Evolutionary conservation across 176 grass and related monocot genomes (phyloP).

Genomic region (Oryza glaberrima): DNA sequence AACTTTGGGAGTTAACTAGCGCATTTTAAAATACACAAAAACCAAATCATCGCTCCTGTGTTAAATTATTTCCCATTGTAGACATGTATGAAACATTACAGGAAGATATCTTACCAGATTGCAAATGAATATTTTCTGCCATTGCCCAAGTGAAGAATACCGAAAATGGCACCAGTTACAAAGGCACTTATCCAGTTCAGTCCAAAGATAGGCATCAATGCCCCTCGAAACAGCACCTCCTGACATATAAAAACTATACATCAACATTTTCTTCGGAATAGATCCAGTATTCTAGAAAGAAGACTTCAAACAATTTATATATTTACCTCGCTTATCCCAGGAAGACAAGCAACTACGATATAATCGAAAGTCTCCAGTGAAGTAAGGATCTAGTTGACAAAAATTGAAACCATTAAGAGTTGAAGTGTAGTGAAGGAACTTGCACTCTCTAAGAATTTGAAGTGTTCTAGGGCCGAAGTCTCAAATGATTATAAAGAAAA

Average conservation of each 20-base stretch:
- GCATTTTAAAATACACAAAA: conserved; percentile 5
- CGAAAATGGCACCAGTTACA: conserved; percentile 63
- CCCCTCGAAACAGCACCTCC: conserved; percentile 85
- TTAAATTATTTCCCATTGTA: conserved; percentile 6
- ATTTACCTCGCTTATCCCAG: conserved; percentile 89
- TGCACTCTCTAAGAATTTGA: not conserved
- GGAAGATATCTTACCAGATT: conserved; percentile 57
- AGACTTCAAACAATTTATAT: not conserved
- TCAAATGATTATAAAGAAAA: conserved; percentile 16
- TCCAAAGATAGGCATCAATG: conserved; percentile 80
- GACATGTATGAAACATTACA: conserved; percentile 9
- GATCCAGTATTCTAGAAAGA: conserved; percentile 7
- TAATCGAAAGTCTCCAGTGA: conserved; percentile 71
- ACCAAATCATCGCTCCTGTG: not conserved
- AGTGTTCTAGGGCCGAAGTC: not conserved
- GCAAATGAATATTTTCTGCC: conserved; percentile 76
- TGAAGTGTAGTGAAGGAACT: not conserved
- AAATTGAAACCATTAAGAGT: conserved; percentile 22
- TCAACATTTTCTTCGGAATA: not conserved
- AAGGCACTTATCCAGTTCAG: conserved; percentile 83
- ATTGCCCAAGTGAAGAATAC: conserved; percentile 79
- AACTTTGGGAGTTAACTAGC: not conserved
- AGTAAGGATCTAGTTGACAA: conserved; percentile 68
- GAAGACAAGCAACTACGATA: conserved; percentile 73
- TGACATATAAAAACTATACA: conserved; percentile 39